Conservation (phyloP, 148 eudicot genomes). For the Chenopodium suecicum region DNA sequence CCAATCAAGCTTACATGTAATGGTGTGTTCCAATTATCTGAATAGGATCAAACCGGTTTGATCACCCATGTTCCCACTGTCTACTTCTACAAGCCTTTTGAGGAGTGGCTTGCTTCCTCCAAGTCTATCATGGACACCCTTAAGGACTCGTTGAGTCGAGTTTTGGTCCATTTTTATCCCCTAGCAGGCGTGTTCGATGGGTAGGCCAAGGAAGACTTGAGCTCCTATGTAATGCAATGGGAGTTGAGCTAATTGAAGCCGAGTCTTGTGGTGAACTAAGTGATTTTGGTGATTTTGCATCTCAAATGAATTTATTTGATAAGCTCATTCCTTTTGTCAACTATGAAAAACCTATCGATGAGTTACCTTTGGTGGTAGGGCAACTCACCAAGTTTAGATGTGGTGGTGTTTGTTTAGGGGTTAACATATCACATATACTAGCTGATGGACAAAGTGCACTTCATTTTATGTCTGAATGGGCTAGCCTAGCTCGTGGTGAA, state of each 20-base stretch:
- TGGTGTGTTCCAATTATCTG: constrained; percentile 43
- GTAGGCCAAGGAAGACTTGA: constrained; percentile 37
- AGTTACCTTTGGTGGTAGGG: no score
- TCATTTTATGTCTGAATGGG: constrained; percentile 40
- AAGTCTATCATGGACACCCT: constrained; percentile 37
- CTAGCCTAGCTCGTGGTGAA: constrained; percentile 43
- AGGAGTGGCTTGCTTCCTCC: constrained; percentile 23
- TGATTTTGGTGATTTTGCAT: constrained; percentile 34
- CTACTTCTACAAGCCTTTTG: constrained; percentile 46
- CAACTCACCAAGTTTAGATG: no score
- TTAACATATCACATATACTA: constrained; percentile 35
- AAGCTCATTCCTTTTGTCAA: no score
- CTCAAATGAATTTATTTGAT: not conserved
- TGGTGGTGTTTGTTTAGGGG: constrained; percentile 33
- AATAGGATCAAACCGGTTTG: constrained; percentile 53
- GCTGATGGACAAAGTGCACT: constrained; percentile 41
- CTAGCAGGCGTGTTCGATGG: constrained; percentile 38
- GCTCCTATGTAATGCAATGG: constrained; percentile 31
- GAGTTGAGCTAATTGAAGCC: constrained; percentile 43
- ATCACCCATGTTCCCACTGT: constrained; percentile 57
- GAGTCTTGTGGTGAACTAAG: constrained; percentile 20
- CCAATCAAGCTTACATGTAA: constrained; percentile 49
- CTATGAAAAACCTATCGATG: no score
- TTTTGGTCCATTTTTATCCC: constrained; percentile 42
- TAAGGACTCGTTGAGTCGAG: constrained; percentile 40